Base-by-base conservation (phyloP, 306 rosid genomes). In the Datisca glomerata region DNA sequence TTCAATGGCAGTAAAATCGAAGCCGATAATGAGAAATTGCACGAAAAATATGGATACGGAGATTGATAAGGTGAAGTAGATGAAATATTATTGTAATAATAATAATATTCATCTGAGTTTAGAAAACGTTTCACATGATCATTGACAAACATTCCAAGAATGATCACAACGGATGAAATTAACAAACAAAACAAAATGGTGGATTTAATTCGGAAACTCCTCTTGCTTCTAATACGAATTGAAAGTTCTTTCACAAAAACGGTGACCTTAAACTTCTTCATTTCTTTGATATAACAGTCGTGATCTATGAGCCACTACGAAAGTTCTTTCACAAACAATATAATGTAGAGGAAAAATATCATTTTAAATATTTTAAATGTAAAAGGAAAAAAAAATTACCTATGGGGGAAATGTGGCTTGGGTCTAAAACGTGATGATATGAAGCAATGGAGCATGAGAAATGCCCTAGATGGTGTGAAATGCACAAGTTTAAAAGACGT, bases 211-310 rank as follows among this genome's bases (percentile, higher is more conserved):
- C 45, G 51, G 17, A 69, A 32, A 13, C 22, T 49, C 8, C 15
- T 45, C 36, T 58, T 49, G 35, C 34, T 47, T 34, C 21, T 34
- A 36, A 53, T 28, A 9, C 55, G 12, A 3, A 25, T 0, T 9
- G 62, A 20, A 11, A 51, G 51, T 16, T 47, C 49, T 19, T 47
- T 43, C 7, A 47, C 22, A 4, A 53, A 43, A 27, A 50, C 39
- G 0, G 21, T 42, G 14, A 61, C 20, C 41, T 61, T 68, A 31
- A 40, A 37, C 33, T 56, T 47, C 48, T 61, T 51, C 61, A 51
- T 56, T 27, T 43, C 16, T 21, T n/a, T n/a, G n/a, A n/a, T n/a
- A n/a, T n/a, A n/a, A n/a, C n/a, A n/a, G n/a, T n/a, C n/a, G n/a
- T n/a, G n/a, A n/a, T n/a, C n/a, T n/a, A n/a, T n/a, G n/a, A n/a